Percentiles rank a stretch among this genome's conserved stretches.
Conservation (phyloP, 495 filamentous ascomycete genomes). For the Aspergillus affinis region DNA sequence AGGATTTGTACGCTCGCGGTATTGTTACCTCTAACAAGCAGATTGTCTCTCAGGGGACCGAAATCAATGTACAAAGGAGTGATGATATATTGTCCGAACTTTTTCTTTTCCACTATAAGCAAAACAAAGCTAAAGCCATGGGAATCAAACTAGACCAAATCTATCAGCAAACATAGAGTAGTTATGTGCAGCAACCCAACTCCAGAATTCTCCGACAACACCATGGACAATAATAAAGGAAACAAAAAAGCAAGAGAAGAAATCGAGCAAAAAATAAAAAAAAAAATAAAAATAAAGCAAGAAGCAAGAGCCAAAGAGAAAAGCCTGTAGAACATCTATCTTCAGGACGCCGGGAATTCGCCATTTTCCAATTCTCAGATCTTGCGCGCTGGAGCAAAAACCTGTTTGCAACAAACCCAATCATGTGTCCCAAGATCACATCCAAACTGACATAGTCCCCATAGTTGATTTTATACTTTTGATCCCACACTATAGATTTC, state of each 20-base stretch:
- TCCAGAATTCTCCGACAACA: slow-evolving; percentile 16
- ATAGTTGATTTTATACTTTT: slow-evolving; percentile 1
- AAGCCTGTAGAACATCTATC: slow-evolving; percentile 24
- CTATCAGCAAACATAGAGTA: slow-evolving; percentile 26
- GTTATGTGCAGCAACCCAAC: slow-evolving; percentile 16
- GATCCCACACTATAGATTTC: background rate
- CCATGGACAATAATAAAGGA: slow-evolving; percentile 11
- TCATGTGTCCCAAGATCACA: background rate
- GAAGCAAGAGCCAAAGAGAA: slow-evolving; percentile 6
- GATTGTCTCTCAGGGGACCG: background rate
- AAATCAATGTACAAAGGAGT: background rate
- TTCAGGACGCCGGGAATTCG: slow-evolving; percentile 36
- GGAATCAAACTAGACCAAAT: slow-evolving; percentile 22
- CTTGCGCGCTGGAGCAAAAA: slow-evolving; percentile 16
- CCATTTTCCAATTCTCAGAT: slow-evolving; percentile 20
- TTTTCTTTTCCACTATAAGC: slow-evolving; percentile 12
- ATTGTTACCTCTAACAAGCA: background rate
- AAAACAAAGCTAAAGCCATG: slow-evolving; percentile 15
- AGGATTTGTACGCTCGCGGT: background rate
- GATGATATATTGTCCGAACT: slow-evolving; percentile 7
- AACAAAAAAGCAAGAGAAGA: no score
- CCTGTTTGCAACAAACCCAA: background rate
- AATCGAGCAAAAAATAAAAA: slow-evolving; percentile 1
- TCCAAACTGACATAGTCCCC: background rate
- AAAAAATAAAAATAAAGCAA: slow-evolving; percentile 7